A percentile compares a stretch with the other conserved stretches of the same genome.
Conservation (phyloP, 257 asterid species). For the Cordia subcordata region DNA sequence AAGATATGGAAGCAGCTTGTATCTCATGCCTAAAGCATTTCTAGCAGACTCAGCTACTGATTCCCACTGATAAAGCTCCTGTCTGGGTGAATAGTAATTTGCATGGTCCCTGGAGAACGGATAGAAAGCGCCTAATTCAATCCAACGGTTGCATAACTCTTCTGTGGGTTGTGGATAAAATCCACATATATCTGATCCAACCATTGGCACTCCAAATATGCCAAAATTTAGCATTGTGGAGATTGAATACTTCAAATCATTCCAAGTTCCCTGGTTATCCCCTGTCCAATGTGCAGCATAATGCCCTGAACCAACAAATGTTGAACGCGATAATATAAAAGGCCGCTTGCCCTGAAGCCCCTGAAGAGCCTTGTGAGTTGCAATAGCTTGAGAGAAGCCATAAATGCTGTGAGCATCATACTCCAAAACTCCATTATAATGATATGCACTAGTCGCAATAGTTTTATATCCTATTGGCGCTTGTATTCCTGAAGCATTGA, state of each 20-base stretch:
- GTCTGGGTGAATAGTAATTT: slow-evolving; percentile 80
- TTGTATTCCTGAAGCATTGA: slow-evolving; percentile 75
- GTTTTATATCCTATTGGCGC: slow-evolving; percentile 84
- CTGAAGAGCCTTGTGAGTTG: slow-evolving; percentile 78
- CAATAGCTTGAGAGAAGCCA: slow-evolving; percentile 76
- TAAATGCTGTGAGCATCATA: slow-evolving; percentile 90
- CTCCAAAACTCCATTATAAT: slow-evolving; percentile 76
- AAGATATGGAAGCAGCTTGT: slow-evolving; percentile 66
- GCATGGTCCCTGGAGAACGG: slow-evolving; percentile 97
- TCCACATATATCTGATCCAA: slow-evolving; percentile 95
- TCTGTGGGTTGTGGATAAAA: slow-evolving; percentile 85
- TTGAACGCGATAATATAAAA: slow-evolving; percentile 71
- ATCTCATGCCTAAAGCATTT: slow-evolving; percentile 89
- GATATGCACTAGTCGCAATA: slow-evolving; percentile 78
- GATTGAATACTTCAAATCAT: slow-evolving; percentile 67
- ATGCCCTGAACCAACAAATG: slow-evolving; percentile 79
- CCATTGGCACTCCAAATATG: slow-evolving; percentile 92
- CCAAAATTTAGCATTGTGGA: slow-evolving; percentile 87
- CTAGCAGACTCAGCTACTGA: slow-evolving; percentile 86
- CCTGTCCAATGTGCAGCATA: slow-evolving; percentile 98
- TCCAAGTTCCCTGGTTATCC: slow-evolving; percentile 93
- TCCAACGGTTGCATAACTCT: slow-evolving; percentile 98
- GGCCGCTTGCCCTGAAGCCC: slow-evolving; percentile 80
- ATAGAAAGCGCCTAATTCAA: slow-evolving; percentile 87
- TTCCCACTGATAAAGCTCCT: slow-evolving; percentile 97